These are phyloP conservation scores for Astrocystis sublimbata DNA, from an alignment of 495 filamentous ascomycete genomes.

Conservation along the genomic window DNA sequence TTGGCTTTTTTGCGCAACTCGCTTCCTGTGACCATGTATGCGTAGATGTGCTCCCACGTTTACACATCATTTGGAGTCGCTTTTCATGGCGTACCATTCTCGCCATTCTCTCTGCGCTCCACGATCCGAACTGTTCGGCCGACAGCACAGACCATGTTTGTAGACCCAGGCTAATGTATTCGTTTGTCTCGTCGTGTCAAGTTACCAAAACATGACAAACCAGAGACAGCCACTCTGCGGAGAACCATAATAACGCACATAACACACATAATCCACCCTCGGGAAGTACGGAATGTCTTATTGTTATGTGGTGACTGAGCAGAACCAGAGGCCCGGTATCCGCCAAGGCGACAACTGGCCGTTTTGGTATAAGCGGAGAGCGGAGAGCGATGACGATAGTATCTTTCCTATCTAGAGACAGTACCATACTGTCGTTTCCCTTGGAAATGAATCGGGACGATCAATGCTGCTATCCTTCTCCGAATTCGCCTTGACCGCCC, in stretches of 20 bases:
- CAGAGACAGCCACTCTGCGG: background rate
- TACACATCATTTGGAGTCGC: background rate
- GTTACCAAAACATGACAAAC: background rate
- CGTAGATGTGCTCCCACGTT: background rate
- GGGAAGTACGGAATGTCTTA: background rate
- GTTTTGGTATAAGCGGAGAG: background rate
- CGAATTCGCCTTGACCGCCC: background rate
- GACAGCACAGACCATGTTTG: background rate
- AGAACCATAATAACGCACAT: background rate
- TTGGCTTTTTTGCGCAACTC: background rate
- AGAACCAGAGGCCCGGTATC: background rate
- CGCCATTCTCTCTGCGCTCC: background rate
- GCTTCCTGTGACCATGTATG: background rate
- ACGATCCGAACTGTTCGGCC: background rate
- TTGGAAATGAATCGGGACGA: background rate
- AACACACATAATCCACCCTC: too few species aligned
- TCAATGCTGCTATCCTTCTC: background rate
- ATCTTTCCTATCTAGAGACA: background rate
- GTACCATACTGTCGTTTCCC: too few species aligned
- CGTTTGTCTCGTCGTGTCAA: background rate
- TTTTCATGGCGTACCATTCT: background rate
- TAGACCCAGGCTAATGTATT: background rate
- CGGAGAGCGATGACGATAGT: background rate
- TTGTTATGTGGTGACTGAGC: too few species aligned
- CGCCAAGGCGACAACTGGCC: background rate